A percentile compares a stretch with the other conserved stretches of the same genome.
phyloP scores from a whole-genome alignment of 805 yeast genomes.

The Ogataea salicorniae region DNA sequence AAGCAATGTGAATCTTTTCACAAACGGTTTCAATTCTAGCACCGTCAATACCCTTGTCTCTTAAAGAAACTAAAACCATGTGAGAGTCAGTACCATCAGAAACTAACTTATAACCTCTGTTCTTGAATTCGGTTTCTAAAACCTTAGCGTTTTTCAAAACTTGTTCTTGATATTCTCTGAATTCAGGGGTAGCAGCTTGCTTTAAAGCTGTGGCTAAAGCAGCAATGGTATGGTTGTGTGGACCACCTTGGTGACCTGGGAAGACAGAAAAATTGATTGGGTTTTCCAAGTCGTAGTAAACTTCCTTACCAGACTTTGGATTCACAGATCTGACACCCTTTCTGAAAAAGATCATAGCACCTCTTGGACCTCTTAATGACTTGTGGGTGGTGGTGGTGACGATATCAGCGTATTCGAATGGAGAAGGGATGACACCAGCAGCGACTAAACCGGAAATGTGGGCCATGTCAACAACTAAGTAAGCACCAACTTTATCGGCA shows the following conservation, averaged over 20 bases:
- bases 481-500: slow-evolving; percentile 91
- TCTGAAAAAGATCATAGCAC: slow-evolving; percentile 96
- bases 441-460: slow-evolving; percentile 95
- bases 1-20: slow-evolving; percentile 88
- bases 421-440: slow-evolving; percentile 90
- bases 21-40: slow-evolving; percentile 90
- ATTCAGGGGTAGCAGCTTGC: slow-evolving; percentile 87
- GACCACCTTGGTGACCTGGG: slow-evolving; percentile 99
- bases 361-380: slow-evolving; percentile 98
- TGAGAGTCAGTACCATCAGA: slow-evolving; percentile 95
- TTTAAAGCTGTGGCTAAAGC: slow-evolving; percentile 94
- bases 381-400: slow-evolving; percentile 98
- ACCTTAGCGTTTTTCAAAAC: slow-evolving; percentile 78
- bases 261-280: slow-evolving; percentile 94
- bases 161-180: slow-evolving; percentile 75
- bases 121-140: slow-evolving; percentile 62
- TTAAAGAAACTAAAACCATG: slow-evolving; percentile 78
- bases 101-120: slow-evolving; percentile 71
- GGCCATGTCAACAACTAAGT: slow-evolving; percentile 92
- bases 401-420: slow-evolving; percentile 89
- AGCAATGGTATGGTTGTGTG: slow-evolving; percentile 96
- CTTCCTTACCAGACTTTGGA: slow-evolving; percentile 78
- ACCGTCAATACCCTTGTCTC: slow-evolving; percentile 81
- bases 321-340: slow-evolving; percentile 80
- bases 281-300: slow-evolving; percentile 80